Conservation (phyloP, 495 filamentous ascomycete species). For the Bryoglossum gracile region DNA sequence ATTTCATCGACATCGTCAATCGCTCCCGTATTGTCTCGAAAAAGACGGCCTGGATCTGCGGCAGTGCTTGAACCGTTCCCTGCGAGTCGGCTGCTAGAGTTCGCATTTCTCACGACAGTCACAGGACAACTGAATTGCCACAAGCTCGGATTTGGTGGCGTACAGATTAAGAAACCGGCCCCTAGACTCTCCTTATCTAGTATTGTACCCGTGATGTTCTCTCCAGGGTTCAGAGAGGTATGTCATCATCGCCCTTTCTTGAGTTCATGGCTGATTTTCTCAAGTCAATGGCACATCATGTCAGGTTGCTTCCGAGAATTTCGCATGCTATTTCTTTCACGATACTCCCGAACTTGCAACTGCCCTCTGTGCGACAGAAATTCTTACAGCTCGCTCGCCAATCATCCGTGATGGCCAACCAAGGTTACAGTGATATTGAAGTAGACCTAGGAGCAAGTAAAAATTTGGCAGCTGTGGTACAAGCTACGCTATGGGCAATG, state of each 20-base stretch:
- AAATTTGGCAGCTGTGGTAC: constrained; percentile 3
- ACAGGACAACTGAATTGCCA: not conserved
- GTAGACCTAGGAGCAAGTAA: not conserved
- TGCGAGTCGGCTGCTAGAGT: not conserved
- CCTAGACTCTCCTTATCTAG: not conserved
- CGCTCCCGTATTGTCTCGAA: not conserved
- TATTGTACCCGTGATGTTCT: constrained; percentile 9
- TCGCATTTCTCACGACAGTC: not conserved
- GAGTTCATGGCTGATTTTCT: not conserved
- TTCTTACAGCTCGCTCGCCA: not conserved
- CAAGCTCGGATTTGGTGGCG: not conserved
- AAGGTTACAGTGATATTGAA: not conserved
- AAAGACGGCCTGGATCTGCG: not conserved
- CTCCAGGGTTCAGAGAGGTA: constrained; percentile 17
- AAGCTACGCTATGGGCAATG: constrained; percentile 18
- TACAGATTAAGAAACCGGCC: not conserved
- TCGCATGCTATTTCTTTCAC: constrained; percentile 12
- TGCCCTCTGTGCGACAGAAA: constrained; percentile 12
- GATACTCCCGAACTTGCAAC: constrained; percentile 6
- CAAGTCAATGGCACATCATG: constrained; percentile 17
- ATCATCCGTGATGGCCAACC: not conserved
- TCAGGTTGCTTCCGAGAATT: constrained; percentile 15
- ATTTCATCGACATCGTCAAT: not conserved
- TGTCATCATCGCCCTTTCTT: not conserved
- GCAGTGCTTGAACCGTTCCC: not conserved